phyloP scores from a whole-genome alignment of 129 eudicot genomes.

The Flaveria ramosissima region DNA sequence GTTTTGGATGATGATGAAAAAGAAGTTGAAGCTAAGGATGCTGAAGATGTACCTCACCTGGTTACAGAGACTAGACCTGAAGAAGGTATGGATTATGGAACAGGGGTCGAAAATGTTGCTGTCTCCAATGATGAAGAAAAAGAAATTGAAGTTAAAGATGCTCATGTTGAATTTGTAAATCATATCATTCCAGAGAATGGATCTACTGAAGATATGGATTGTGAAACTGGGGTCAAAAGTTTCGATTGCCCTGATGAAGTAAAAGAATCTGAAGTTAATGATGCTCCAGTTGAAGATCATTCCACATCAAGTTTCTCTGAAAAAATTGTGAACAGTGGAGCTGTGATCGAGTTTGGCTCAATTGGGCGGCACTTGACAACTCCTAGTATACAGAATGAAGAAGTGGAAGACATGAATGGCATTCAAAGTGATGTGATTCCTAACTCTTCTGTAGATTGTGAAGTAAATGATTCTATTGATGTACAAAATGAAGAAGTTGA shows the following conservation, averaged over 20 bases:
- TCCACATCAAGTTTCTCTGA: constrained; percentile 23
- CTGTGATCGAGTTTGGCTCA: constrained; percentile 45
- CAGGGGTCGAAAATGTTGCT: constrained; percentile 30
- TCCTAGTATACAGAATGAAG: constrained; percentile 25
- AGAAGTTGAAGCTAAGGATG: constrained; percentile 30
- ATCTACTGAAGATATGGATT: constrained; percentile 9
- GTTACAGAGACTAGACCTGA: constrained; percentile 27
- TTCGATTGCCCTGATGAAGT: constrained; percentile 29
- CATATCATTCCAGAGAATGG: constrained; percentile 27
- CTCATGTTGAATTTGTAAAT: constrained; percentile 23
- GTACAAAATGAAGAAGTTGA: constrained; percentile 39
- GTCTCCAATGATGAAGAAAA: constrained; percentile 36
- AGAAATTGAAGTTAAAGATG: constrained; percentile 34
- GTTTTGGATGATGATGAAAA: constrained; percentile 31
- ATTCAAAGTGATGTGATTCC: constrained; percentile 35
- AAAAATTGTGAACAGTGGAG: constrained; percentile 24
- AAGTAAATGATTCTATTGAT: constrained; percentile 36
- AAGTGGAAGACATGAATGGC: constrained; percentile 29
- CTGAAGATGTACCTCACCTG: constrained; percentile 20
- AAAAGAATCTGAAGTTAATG: constrained; percentile 33
- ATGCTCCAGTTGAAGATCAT: constrained; percentile 32
- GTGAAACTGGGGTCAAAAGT: constrained; percentile 34
- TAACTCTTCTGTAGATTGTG: constrained; percentile 37
- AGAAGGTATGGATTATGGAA: constrained; percentile 21
- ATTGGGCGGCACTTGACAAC: constrained; percentile 37